Conservation (phyloP, 1,139 yeast species). For the Candida sp. region DNA sequence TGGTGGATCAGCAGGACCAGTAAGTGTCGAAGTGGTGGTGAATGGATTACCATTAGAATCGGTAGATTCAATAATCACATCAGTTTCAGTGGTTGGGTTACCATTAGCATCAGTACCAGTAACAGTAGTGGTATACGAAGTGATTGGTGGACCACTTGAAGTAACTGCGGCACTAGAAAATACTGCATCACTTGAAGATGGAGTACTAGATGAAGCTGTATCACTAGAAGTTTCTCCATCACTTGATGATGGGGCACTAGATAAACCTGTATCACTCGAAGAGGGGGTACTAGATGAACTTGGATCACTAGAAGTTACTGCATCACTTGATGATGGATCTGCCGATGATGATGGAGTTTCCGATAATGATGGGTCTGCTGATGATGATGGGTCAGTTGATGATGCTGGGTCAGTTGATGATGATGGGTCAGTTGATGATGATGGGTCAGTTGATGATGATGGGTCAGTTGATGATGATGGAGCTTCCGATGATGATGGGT, state of each 20-base stretch:
- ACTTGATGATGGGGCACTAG: too few relatives aligned
- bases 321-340: too few relatives aligned
- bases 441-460: not conserved
- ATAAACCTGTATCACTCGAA: too few relatives aligned
- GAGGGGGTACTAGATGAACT: too few relatives aligned
- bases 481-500: not conserved
- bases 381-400: not conserved
- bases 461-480: not conserved
- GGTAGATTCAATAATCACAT: conserved; percentile 3
- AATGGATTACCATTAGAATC: conserved; percentile 3
- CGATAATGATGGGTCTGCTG: too few relatives aligned
- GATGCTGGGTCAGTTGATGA: not conserved
- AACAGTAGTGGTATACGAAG: conserved; percentile 12
- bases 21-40: conserved; percentile 3
- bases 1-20: not conserved
- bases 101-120: conserved; percentile 14
- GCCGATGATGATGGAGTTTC: too few relatives aligned
- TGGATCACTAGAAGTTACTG: too few relatives aligned
- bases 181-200: too few relatives aligned
- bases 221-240: too few relatives aligned
- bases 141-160: not conserved
- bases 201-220: too few relatives aligned
- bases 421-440: not conserved
- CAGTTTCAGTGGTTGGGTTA: conserved; percentile 1
- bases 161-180: not conserved